phyloP scores from a whole-genome alignment of 2,329 filamentous ascomycete species.

The Trichoderma koningiopsis region DNA sequence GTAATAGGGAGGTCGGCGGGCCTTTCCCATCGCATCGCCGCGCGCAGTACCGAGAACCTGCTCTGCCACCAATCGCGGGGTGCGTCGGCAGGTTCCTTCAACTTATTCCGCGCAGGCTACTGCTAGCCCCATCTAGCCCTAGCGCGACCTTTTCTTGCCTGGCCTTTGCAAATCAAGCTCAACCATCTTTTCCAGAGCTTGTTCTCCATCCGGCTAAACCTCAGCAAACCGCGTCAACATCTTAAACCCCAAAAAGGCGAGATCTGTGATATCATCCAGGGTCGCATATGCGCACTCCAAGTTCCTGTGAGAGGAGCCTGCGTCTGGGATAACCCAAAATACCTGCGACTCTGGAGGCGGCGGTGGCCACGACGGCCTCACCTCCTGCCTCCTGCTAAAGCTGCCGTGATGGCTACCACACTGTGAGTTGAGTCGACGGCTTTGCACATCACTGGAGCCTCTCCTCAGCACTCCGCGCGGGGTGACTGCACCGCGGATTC shows the following conservation, averaged over 20 bases:
- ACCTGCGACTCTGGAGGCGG: background rate
- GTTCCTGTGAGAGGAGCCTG: background rate
- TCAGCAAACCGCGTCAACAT: slow-evolving; percentile 13
- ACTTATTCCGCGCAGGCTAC: background rate
- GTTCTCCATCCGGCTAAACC: slow-evolving; percentile 25
- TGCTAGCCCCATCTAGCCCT: slow-evolving; percentile 1
- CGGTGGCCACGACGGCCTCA: slow-evolving; percentile 18
- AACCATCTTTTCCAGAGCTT: slow-evolving; percentile 14
- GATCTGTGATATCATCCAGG: background rate
- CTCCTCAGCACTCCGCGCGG: slow-evolving; percentile 22
- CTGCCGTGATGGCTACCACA: slow-evolving; percentile 33
- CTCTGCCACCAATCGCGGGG: slow-evolving; percentile 14
- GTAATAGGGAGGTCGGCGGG: slow-evolving; percentile 28
- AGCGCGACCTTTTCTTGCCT: slow-evolving; percentile 4
- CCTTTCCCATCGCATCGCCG: background rate
- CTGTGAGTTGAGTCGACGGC: slow-evolving; percentile 33
- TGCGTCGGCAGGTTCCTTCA: slow-evolving; percentile 18
- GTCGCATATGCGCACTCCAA: background rate
- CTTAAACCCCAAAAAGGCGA: slow-evolving; percentile 2
- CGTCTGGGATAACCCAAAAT: background rate
- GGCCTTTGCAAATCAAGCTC: slow-evolving; percentile 22
- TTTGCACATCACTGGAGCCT: slow-evolving; percentile 4
- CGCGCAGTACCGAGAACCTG: slow-evolving; percentile 10
- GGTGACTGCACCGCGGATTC: slow-evolving; percentile 19
- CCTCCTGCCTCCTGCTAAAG: slow-evolving; percentile 10